Percentiles rank a stretch among this genome's conserved stretches.
phyloP scores from a whole-genome alignment of 106 monocot genomes.

The Dioscorea alata region DNA sequence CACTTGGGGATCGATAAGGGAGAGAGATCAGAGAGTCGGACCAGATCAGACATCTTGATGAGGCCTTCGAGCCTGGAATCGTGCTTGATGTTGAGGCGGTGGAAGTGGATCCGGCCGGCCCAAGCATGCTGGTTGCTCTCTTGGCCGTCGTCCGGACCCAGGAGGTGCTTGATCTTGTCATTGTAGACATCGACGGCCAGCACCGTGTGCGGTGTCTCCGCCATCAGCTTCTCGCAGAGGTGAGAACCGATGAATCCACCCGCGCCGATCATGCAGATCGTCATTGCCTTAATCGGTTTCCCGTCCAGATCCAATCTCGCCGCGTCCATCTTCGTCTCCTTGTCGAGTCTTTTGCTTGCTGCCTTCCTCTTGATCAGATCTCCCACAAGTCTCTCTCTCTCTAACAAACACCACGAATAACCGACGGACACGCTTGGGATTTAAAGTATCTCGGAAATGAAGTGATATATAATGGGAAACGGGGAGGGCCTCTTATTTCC shows the following conservation, averaged over 20 bases:
- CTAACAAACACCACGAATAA: too few relatives aligned
- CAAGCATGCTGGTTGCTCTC: slow-evolving; percentile 20
- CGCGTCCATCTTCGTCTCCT: not conserved
- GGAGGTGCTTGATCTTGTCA: slow-evolving; percentile 68
- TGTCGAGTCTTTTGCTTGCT: too few relatives aligned
- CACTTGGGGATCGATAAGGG: not conserved
- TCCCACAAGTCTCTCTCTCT: too few relatives aligned
- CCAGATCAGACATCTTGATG: slow-evolving; percentile 73
- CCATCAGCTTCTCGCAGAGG: slow-evolving; percentile 66
- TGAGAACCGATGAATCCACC: slow-evolving; percentile 79
- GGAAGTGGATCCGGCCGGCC: slow-evolving; percentile 58
- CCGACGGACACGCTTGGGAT: too few relatives aligned
- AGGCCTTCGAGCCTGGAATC: slow-evolving; percentile 70
- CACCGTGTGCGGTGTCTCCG: slow-evolving; percentile 56
- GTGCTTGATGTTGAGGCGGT: slow-evolving; percentile 78
- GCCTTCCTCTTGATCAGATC: too few relatives aligned
- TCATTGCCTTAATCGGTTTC: slow-evolving; percentile 42
- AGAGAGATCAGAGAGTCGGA: not conserved
- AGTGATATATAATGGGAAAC: too few relatives aligned
- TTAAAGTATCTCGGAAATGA: too few relatives aligned
- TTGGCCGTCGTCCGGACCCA: slow-evolving; percentile 5
- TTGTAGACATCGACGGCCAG: slow-evolving; percentile 63
- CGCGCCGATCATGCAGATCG: slow-evolving; percentile 75
- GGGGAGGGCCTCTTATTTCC: too few relatives aligned
- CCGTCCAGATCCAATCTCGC: slow-evolving; percentile 54